Conservation (phyloP, 2,329 filamentous ascomycete genomes). For the Cadophora sp. region DNA sequence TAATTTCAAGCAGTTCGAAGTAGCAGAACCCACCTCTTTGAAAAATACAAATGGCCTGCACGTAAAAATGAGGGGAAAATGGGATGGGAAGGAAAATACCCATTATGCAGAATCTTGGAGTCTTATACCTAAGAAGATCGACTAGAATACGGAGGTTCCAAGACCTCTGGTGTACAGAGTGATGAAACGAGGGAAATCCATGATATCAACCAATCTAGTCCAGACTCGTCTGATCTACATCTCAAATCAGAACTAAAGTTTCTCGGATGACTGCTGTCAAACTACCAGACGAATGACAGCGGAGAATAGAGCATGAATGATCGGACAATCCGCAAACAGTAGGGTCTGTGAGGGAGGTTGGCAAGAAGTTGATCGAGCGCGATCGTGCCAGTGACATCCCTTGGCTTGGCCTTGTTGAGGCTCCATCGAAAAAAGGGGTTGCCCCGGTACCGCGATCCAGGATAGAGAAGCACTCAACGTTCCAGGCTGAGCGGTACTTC, state of each 20-base stretch:
- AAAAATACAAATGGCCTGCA: conserved; percentile 40
- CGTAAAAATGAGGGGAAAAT: conserved; percentile 30
- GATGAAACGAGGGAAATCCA: conserved; percentile 33
- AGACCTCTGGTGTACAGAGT: conserved; percentile 23
- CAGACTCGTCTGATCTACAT: conserved; percentile 41
- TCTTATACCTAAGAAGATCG: conserved; percentile 32
- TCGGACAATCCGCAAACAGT: conserved; percentile 26
- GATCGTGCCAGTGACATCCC: conserved; percentile 21
- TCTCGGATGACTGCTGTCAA: conserved; percentile 28
- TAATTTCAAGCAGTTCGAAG: conserved; percentile 2
- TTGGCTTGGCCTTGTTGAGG: conserved; percentile 18
- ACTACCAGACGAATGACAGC: conserved; percentile 23
- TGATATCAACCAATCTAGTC: conserved; percentile 29
- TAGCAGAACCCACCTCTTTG: conserved; percentile 35
- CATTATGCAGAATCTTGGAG: conserved; percentile 21
- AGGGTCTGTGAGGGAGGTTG: conserved; percentile 19
- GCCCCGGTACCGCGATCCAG: conserved; percentile 17
- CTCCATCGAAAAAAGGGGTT: conserved; percentile 7
- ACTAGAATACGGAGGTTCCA: conserved; percentile 20
- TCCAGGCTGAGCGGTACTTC: conserved; percentile 28
- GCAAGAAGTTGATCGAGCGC: conserved; percentile 5
- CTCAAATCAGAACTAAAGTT: conserved; percentile 29
- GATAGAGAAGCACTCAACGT: conserved; percentile 30
- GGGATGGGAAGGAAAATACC: conserved; percentile 28
- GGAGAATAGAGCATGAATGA: conserved; percentile 20